phyloP scores from a whole-genome alignment of 176 grass and related monocot genomes.

The Cenchrus americanus region DNA sequence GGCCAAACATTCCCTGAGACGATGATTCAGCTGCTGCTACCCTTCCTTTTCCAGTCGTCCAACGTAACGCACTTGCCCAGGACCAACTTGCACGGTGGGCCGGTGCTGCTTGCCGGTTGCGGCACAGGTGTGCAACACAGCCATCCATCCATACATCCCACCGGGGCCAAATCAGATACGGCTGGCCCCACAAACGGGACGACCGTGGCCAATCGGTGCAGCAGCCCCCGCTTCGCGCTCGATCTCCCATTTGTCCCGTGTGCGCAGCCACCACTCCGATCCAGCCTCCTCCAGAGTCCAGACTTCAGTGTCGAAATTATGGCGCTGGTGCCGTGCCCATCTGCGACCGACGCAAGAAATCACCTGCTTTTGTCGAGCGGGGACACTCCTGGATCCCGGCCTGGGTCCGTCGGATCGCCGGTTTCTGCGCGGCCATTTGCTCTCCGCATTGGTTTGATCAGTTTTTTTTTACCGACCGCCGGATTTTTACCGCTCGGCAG shows the following conservation, averaged over 20 bases:
- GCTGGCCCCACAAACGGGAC: background rate
- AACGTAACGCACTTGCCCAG: too few relatives aligned
- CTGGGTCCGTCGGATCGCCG: too few relatives aligned
- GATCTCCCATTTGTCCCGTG: background rate
- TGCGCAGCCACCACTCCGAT: background rate
- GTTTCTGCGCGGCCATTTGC: background rate
- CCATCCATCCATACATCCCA: too few relatives aligned
- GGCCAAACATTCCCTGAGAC: background rate
- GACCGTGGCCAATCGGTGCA: background rate
- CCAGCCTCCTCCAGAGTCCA: background rate
- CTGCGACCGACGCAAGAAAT: background rate
- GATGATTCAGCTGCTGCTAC: background rate
- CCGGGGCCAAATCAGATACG: background rate
- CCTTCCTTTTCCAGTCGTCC: too few relatives aligned
- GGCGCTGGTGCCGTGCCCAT: background rate
- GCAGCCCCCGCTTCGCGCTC: background rate
- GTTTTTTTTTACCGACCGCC: too few relatives aligned
- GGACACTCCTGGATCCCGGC: too few relatives aligned
- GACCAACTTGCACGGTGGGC: slow-evolving; percentile 15
- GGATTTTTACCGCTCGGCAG: too few relatives aligned
- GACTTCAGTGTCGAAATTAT: background rate
- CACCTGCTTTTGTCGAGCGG: background rate
- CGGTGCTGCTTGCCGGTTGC: slow-evolving; percentile 1
- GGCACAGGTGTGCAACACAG: background rate
- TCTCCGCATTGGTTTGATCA: background rate